Percentiles rank a stretch among this genome's conserved stretches.
Evolutionary conservation across 2,329 filamentous ascomycete species (phyloP).

Genomic region (Apiospora arundinis): DNA sequence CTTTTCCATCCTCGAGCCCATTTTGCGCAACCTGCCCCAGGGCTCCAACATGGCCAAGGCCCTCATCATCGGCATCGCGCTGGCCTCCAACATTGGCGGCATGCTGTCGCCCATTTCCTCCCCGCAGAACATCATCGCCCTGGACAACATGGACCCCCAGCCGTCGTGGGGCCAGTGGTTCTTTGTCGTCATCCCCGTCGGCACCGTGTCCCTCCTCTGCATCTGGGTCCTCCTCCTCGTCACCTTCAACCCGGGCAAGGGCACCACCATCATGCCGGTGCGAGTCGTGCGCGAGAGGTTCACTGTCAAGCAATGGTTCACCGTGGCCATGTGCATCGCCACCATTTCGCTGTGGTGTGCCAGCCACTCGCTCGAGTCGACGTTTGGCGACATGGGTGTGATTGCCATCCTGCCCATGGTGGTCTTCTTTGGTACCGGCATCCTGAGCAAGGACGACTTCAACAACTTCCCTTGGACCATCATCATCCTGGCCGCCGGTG

Average conservation of each 20-base stretch:
- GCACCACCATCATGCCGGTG: constrained; percentile 90
- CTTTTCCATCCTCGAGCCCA: constrained; percentile 97
- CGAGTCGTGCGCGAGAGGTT: constrained; percentile 88
- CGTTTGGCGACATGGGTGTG: constrained; percentile 98
- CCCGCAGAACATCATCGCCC: constrained; percentile 94
- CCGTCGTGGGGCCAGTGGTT: constrained; percentile 98
- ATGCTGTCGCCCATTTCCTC: constrained; percentile 97
- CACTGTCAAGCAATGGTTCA: constrained; percentile 90
- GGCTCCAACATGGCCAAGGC: constrained; percentile 95
- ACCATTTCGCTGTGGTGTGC: constrained; percentile 95
- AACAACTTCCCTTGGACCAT: constrained; percentile 99
- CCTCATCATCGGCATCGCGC: constrained; percentile 90
- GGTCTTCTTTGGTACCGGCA: constrained; percentile 94
- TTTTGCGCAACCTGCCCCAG: constrained; percentile 88
- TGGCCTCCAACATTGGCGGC: constrained; percentile 94
- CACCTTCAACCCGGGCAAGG: constrained; percentile 83
- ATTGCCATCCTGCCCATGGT: constrained; percentile 96
- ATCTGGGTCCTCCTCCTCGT: constrained; percentile 89
- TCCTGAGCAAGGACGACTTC: constrained; percentile 98
- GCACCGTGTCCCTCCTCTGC: constrained; percentile 82
- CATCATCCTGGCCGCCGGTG: constrained; percentile 95
- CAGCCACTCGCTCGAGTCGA: constrained; percentile 82
- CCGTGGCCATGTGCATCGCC: constrained; percentile 78
- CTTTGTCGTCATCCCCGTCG: constrained; percentile 92
- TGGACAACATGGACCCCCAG: constrained; percentile 92